phyloP scores from a whole-genome alignment of 192 early-diverging fungal species.

The Chytriomyces sp. region DNA sequence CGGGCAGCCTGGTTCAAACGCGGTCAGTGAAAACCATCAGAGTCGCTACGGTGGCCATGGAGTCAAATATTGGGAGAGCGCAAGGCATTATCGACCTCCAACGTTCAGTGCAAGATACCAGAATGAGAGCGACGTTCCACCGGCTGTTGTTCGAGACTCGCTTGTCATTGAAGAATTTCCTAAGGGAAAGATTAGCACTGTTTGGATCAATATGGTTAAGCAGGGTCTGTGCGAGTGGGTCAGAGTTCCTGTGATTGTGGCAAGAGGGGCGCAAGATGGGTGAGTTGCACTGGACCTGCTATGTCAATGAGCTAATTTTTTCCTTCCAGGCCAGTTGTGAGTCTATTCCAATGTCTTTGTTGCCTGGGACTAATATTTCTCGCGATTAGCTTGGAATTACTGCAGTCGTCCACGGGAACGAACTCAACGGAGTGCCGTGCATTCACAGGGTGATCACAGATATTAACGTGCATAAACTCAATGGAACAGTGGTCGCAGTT shows the following conservation, averaged over 20 bases:
- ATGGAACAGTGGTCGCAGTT: slow-evolving; percentile 85
- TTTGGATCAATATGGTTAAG: slow-evolving; percentile 75
- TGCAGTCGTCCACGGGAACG: slow-evolving; percentile 90
- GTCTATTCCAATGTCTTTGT: background rate
- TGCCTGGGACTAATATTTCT: background rate
- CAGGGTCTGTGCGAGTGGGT: slow-evolving; percentile 70
- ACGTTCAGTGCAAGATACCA: slow-evolving; percentile 51
- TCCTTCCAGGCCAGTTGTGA: slow-evolving; percentile 40
- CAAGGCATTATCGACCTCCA: slow-evolving; percentile 62
- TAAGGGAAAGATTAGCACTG: slow-evolving; percentile 60
- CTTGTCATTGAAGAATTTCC: slow-evolving; percentile 69
- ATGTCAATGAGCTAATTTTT: background rate
- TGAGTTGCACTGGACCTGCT: background rate
- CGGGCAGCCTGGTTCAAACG: background rate
- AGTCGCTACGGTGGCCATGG: slow-evolving; percentile 13
- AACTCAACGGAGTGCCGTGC: slow-evolving; percentile 89
- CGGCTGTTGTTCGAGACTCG: slow-evolving; percentile 61
- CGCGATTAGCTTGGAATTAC: slow-evolving; percentile 63
- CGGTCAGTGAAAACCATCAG: background rate
- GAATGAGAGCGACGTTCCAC: slow-evolving; percentile 67
- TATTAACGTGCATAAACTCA: slow-evolving; percentile 71
- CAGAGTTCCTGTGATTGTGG: slow-evolving; percentile 76
- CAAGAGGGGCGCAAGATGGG: slow-evolving; percentile 66
- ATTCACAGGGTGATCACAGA: slow-evolving; percentile 86
- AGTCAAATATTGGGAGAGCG: slow-evolving; percentile 53